A percentile compares a stretch with the other conserved stretches of the same genome.
phyloP scores from a whole-genome alignment of 1,284 basidiomycete genomes.

The Pseudozyma sp. region DNA sequence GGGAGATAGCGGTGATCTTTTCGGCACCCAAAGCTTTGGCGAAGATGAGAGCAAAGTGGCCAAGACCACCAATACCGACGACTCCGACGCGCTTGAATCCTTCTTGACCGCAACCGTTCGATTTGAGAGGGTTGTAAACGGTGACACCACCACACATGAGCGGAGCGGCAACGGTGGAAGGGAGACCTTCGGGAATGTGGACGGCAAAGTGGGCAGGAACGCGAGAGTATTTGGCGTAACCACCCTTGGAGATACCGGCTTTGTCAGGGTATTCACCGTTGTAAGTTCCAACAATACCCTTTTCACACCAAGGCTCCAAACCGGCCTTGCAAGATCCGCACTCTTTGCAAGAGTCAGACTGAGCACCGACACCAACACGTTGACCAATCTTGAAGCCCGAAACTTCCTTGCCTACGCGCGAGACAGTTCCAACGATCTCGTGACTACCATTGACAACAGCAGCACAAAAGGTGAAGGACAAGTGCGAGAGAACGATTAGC shows the following conservation, averaged over 20 bases:
- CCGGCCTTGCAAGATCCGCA: slow-evolving; percentile 73
- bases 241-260: slow-evolving; percentile 63
- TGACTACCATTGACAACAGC: slow-evolving; percentile 68
- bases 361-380: slow-evolving; percentile 76
- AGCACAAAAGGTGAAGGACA: not conserved
- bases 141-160: slow-evolving; percentile 67
- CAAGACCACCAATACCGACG: slow-evolving; percentile 63
- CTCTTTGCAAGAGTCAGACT: slow-evolving; percentile 73
- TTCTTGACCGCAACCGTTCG: slow-evolving; percentile 57
- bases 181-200: slow-evolving; percentile 62
- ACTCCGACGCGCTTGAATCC: slow-evolving; percentile 60
- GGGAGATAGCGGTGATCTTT: slow-evolving; percentile 60
- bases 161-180: slow-evolving; percentile 60
- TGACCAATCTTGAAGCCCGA: slow-evolving; percentile 75
- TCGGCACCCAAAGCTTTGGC: slow-evolving; percentile 60
- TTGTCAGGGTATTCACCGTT: slow-evolving; percentile 71
- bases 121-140: slow-evolving; percentile 61
- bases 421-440: slow-evolving; percentile 75
- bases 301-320: slow-evolving; percentile 52
- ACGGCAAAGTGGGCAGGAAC: slow-evolving; percentile 62
- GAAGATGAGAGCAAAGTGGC: slow-evolving; percentile 61
- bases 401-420: slow-evolving; percentile 70
- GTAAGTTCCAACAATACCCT: slow-evolving; percentile 61
- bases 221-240: slow-evolving; percentile 60
- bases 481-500: not conserved